phyloP scores from a whole-genome alignment of 2,329 filamentous ascomycete genomes.

The Calonectria ilicicola region DNA sequence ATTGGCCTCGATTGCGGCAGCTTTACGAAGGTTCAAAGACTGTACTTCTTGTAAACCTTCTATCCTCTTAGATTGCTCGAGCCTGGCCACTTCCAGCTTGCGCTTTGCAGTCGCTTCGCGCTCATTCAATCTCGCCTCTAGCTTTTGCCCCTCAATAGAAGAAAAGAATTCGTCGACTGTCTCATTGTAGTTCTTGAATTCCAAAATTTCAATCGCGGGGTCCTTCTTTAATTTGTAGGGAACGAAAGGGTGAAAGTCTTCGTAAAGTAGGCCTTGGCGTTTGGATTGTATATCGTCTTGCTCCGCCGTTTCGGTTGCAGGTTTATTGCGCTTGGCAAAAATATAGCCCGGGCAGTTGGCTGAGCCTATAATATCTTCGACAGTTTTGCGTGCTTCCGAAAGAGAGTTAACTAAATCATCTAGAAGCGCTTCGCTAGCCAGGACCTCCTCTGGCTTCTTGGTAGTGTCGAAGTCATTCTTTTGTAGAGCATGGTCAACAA shows the following conservation, averaged over 20 bases:
- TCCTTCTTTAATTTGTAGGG: constrained; percentile 83
- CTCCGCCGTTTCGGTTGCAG: constrained; percentile 36
- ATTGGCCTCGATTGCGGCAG: constrained; percentile 90
- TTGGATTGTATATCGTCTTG: constrained; percentile 51
- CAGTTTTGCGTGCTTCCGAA: constrained; percentile 75
- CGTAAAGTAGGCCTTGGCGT: constrained; percentile 75
- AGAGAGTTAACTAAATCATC: constrained; percentile 77
- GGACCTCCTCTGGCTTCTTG: constrained; percentile 74
- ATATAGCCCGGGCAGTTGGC: constrained; percentile 85
- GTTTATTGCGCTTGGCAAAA: constrained; percentile 73
- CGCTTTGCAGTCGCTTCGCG: constrained; percentile 83
- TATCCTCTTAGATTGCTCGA: constrained; percentile 87
- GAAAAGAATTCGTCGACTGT: constrained; percentile 98
- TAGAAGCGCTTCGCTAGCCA: constrained; percentile 74
- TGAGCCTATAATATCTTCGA: constrained; percentile 75
- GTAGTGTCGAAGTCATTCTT: constrained; percentile 76
- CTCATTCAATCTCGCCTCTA: constrained; percentile 86
- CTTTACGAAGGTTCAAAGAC: constrained; percentile 86
- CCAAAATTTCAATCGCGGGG: constrained; percentile 73
- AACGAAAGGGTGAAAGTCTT: constrained; percentile 95
- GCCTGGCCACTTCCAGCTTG: constrained; percentile 86
- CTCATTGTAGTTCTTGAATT: constrained; percentile 88
- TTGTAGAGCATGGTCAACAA: constrained; percentile 88
- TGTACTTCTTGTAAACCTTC: constrained; percentile 87
- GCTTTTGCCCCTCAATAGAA: constrained; percentile 91